phyloP scores from a whole-genome alignment of 495 filamentous ascomycete species.

The Hypoxylon trugodes region DNA sequence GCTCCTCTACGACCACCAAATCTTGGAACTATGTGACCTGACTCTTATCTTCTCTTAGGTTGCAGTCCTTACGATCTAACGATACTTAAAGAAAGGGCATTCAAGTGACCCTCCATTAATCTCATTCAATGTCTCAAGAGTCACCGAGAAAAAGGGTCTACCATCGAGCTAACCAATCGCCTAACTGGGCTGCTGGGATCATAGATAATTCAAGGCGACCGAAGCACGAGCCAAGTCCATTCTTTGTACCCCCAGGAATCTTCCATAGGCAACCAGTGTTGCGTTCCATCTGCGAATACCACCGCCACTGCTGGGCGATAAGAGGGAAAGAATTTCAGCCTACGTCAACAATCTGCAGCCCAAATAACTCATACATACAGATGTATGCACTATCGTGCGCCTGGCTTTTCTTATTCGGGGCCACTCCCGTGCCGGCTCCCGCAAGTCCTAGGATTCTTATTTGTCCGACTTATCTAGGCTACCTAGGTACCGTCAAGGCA shows the following conservation, averaged over 20 bases:
- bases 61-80: background rate
- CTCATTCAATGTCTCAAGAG: slow-evolving; percentile 28
- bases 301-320: slow-evolving; percentile 20
- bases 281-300: slow-evolving; percentile 23
- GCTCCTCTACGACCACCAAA: background rate
- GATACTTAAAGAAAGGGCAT: slow-evolving; percentile 10
- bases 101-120: slow-evolving; percentile 13
- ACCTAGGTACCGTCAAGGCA: slow-evolving; percentile 30
- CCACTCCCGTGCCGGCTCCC: slow-evolving; percentile 25
- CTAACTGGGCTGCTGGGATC: background rate
- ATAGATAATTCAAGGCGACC: slow-evolving; percentile 17
- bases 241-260: slow-evolving; percentile 30
- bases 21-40: background rate
- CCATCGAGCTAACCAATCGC: slow-evolving; percentile 28
- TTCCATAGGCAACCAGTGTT: slow-evolving; percentile 10
- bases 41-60: background rate
- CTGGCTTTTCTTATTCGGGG: slow-evolving; percentile 22
- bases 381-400: slow-evolving; percentile 19
- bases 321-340: slow-evolving; percentile 26
- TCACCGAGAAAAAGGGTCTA: slow-evolving; percentile 26
- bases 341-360: slow-evolving; percentile 43
- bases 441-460: slow-evolving; percentile 13
- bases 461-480: slow-evolving; percentile 24
- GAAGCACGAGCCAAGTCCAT: slow-evolving; percentile 29
- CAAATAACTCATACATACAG: slow-evolving; percentile 36